Evolutionary conservation across 371 early-diverging fungal genomes (phyloP), one percentile per base, ranked within the genome.

Genomic region (Mortierella sp.): DNA sequence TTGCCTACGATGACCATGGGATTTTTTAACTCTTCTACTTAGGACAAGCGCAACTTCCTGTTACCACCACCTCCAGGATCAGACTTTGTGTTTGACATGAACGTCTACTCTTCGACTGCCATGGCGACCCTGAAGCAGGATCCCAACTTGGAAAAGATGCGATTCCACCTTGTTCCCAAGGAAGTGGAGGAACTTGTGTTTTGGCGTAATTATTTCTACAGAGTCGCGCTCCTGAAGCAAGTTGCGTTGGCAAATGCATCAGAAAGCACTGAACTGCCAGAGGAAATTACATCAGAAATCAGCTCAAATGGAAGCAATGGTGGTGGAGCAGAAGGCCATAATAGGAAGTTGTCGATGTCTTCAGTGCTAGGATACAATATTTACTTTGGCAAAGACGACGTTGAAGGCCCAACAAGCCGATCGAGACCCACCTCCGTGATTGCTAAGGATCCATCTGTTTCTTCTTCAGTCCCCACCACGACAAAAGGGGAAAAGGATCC

Each of bases 161-260:
- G 92, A 15, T 92, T 90, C 56, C 56, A 81, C 8, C 78, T 92
- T 0, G 92, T 92, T 4, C 92, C 91, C 24, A 86, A 39, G 70
- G 90, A 90, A 47, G 83, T 92, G 2, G 81, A 81, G 15, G 92
- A 92, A 32, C 76, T 80, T 1, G 73, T 61, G 7, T 92, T 92
- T 69, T 92, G 92, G 92, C 75, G 82, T 56, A 92, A 91, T 56
- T 92, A 92, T 59, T 92, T 92, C 72, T 91, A 92, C 70, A 83
- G 92, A n/a, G 88, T 91, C 0, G 84, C 85, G 4, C 68, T 88
- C 34, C 67, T 86, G 30, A 89, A 89, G 50, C 89, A 89, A 50
- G 53, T 69, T 11, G 64, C 76, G 12, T 49, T 76, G 24, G 59
- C 75, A 12, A 15, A 56, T 15, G 57, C 76, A 32, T 34, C 69